These are phyloP conservation scores for Podosphaera fusca DNA, from an alignment of 2,329 filamentous ascomycete genomes.

Conservation along the genomic window DNA sequence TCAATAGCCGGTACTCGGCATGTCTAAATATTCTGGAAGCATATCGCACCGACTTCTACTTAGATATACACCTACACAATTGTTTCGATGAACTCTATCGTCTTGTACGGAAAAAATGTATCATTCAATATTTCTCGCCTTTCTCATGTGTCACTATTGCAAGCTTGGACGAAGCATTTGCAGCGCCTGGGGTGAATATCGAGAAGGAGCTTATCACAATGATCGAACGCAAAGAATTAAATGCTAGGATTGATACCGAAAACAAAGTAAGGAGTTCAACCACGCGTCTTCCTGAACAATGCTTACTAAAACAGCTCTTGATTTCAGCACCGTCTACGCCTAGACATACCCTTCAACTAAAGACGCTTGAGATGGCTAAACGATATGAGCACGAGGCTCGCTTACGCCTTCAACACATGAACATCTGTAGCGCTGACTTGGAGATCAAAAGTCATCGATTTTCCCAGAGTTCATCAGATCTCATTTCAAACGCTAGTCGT, in stretches of 20 bases:
- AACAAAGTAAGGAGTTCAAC: constrained; percentile 31
- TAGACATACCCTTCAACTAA: constrained; percentile 44
- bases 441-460: constrained; percentile 26
- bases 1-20: constrained; percentile 67
- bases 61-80: constrained; percentile 64
- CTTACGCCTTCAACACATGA: constrained; percentile 55
- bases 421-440: constrained; percentile 50
- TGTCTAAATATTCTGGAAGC: constrained; percentile 66
- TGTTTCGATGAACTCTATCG: constrained; percentile 50
- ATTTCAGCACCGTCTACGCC: constrained; percentile 45
- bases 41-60: constrained; percentile 66
- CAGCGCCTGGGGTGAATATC: constrained; percentile 34
- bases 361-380: constrained; percentile 42
- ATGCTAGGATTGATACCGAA: constrained; percentile 67
- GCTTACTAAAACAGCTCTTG: constrained; percentile 30
- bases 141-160: constrained; percentile 71
- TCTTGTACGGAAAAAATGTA: constrained; percentile 68
- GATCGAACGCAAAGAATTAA: constrained; percentile 48
- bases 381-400: constrained; percentile 54
- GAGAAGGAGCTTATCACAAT: constrained; percentile 55
- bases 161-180: constrained; percentile 59
- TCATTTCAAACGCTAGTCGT: no score
- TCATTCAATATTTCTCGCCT: constrained; percentile 76
- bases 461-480: background rate
- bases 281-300: background rate